A percentile compares a stretch with the other conserved stretches of the same genome.
These are phyloP conservation scores for Diaporthe vexans DNA, from an alignment of 2,329 filamentous ascomycete genomes.

Conservation along the genomic window DNA sequence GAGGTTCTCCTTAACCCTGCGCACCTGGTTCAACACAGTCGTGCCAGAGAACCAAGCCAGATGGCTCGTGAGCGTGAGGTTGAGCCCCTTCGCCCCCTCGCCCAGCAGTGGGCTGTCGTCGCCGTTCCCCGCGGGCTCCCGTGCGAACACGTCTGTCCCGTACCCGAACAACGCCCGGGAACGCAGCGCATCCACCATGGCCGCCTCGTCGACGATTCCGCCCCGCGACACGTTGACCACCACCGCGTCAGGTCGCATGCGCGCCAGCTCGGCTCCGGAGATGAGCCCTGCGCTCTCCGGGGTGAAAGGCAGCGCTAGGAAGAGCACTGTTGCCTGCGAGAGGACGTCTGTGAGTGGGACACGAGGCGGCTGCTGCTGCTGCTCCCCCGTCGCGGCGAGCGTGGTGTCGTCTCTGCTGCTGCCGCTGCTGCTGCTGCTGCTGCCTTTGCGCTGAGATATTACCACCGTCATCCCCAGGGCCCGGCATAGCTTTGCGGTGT, in stretches of 20 bases:
- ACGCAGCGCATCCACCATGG: slow-evolving; percentile 44
- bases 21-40: slow-evolving; percentile 44
- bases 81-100: slow-evolving; percentile 38
- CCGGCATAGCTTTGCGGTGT: slow-evolving; percentile 43
- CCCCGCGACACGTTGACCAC: slow-evolving; percentile 47
- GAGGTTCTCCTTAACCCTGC: slow-evolving; percentile 43
- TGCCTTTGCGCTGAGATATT: slow-evolving; percentile 44
- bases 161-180: slow-evolving; percentile 45
- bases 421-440: neutral
- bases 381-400: neutral
- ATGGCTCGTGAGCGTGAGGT: slow-evolving; percentile 47
- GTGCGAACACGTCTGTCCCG: slow-evolving; percentile 46
- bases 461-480: slow-evolving; percentile 47
- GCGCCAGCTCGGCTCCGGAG: slow-evolving; percentile 43
- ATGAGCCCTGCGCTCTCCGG: slow-evolving; percentile 42
- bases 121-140: slow-evolving; percentile 45
- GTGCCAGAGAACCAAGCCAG: slow-evolving; percentile 46
- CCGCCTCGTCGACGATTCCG: slow-evolving; percentile 43
- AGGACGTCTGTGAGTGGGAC: slow-evolving; percentile 45
- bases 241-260: slow-evolving; percentile 44
- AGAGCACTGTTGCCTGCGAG: slow-evolving; percentile 43
- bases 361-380: slow-evolving; percentile 24
- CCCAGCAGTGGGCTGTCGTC: slow-evolving; percentile 45
- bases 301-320: slow-evolving; percentile 43
- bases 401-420: neutral